phyloP scores from a whole-genome alignment of 1,284 basidiomycete genomes.

The Cryptococcus wingfieldii region DNA sequence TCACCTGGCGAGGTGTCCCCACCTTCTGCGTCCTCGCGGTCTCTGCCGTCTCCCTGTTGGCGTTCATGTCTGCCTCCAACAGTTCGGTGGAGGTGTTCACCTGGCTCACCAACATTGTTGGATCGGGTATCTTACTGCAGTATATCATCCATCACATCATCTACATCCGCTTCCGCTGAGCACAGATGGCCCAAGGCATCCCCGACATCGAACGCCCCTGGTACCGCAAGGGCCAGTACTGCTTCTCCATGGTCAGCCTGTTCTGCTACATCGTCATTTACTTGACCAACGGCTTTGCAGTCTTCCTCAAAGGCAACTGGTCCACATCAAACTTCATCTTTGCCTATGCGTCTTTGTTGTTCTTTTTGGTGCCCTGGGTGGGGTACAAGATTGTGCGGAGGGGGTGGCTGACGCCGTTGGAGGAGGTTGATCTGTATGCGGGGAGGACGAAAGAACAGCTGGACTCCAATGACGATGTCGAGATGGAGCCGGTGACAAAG shows the following conservation, averaged over 20 bases:
- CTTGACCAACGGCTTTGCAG: constrained; percentile 20
- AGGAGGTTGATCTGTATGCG: background rate
- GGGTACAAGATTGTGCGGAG: background rate
- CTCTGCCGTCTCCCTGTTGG: constrained; percentile 7
- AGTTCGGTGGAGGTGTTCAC: constrained; percentile 19
- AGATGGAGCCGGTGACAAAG: background rate
- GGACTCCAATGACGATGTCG: background rate
- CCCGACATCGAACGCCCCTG: background rate
- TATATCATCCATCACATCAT: constrained; percentile 11
- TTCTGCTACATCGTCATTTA: constrained; percentile 20
- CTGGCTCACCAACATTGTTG: constrained; percentile 21
- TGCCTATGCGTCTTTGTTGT: constrained; percentile 6
- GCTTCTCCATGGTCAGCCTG: constrained; percentile 20
- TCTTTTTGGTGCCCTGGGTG: background rate
- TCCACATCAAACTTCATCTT: constrained; percentile 26
- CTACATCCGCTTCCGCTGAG: constrained; percentile 29
- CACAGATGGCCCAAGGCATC: constrained; percentile 26
- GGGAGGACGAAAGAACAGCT: background rate
- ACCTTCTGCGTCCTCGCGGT: background rate
- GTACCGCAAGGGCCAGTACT: constrained; percentile 7
- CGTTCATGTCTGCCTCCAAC: background rate
- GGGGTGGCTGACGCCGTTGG: background rate
- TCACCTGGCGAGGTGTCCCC: background rate
- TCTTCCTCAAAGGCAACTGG: constrained; percentile 24
- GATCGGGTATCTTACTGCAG: constrained; percentile 9